These are phyloP conservation scores for Senecio squalidus DNA, from an alignment of 140 eudicot species.

Conservation along the genomic window DNA sequence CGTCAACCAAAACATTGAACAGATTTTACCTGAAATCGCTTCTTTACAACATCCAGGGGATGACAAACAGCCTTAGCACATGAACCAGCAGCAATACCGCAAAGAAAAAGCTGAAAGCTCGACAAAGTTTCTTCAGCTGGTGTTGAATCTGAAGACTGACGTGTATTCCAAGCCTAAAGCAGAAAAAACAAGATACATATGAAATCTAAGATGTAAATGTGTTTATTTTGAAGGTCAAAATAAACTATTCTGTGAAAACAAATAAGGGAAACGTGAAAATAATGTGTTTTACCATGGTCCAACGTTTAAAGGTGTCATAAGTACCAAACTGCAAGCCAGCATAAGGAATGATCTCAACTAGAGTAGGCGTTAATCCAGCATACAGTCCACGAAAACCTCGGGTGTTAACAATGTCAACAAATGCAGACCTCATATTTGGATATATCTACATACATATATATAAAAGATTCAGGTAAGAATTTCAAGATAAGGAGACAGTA, in stretches of 20 bases:
- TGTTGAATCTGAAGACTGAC: conserved; percentile 20
- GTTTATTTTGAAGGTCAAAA: not conserved
- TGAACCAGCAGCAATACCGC: conserved; percentile 92
- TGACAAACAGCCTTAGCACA: conserved; percentile 92
- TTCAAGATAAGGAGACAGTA: not conserved
- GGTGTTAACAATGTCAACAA: conserved; percentile 47
- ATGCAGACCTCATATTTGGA: conserved; percentile 90
- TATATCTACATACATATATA: conserved; percentile 49
- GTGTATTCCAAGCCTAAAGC: conserved; percentile 59
- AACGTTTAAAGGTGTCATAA: conserved; percentile 89
- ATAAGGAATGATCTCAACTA: conserved; percentile 87
- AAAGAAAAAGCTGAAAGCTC: conserved; percentile 83
- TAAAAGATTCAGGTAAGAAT: not conserved
- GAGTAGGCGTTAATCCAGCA: conserved; percentile 87
- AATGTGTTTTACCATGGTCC: conserved; percentile 61
- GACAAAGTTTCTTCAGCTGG: conserved; percentile 41
- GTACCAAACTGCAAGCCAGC: conserved; percentile 99
- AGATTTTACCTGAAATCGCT: conserved; percentile 80
- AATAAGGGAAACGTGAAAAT: not conserved
- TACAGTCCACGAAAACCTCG: conserved; percentile 89
- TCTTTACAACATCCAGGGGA: conserved; percentile 95
- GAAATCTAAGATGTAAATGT: not conserved
- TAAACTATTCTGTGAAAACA: not conserved
- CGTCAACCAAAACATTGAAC: not conserved
- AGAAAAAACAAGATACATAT: not conserved